phyloP scores from a whole-genome alignment of 345 rosid species.

The Eucalyptus curtisii region DNA sequence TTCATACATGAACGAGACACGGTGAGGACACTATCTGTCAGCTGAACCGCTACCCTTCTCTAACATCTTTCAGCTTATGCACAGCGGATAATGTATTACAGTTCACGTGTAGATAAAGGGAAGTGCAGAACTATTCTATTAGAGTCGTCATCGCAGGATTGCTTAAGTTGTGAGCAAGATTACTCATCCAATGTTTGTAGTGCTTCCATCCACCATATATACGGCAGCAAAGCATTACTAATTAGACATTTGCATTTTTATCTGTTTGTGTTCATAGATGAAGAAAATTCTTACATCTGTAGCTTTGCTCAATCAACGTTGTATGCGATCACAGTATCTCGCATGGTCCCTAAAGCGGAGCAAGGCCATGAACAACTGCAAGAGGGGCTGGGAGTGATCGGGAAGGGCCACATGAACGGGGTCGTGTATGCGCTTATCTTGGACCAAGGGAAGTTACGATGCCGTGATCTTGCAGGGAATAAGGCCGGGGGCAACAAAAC shows the following conservation, averaged over 20 bases:
- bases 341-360: constrained; percentile 93
- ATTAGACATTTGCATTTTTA: background rate
- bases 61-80: background rate
- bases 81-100: background rate
- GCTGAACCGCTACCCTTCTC: background rate
- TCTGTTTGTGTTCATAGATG: background rate
- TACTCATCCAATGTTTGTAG: no score
- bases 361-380: constrained; percentile 71
- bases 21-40: constrained; percentile 10
- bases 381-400: constrained; percentile 68
- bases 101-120: background rate
- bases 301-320: background rate
- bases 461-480: constrained; percentile 58
- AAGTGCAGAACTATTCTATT: background rate
- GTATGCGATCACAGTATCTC: constrained; percentile 41
- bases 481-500: constrained; percentile 8
- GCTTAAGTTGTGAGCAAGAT: no score
- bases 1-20: constrained; percentile 83
- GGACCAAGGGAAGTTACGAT: constrained; percentile 62
- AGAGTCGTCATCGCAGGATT: background rate
- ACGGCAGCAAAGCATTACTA: background rate
- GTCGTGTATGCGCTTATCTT: constrained; percentile 68
- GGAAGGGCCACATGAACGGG: constrained; percentile 86
- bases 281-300: background rate
- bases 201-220: background rate